Percentiles rank a stretch among this genome's conserved stretches.
These are phyloP conservation scores for Primulina eburnea DNA, from an alignment of 257 asterid genomes.

Conservation along the genomic window DNA sequence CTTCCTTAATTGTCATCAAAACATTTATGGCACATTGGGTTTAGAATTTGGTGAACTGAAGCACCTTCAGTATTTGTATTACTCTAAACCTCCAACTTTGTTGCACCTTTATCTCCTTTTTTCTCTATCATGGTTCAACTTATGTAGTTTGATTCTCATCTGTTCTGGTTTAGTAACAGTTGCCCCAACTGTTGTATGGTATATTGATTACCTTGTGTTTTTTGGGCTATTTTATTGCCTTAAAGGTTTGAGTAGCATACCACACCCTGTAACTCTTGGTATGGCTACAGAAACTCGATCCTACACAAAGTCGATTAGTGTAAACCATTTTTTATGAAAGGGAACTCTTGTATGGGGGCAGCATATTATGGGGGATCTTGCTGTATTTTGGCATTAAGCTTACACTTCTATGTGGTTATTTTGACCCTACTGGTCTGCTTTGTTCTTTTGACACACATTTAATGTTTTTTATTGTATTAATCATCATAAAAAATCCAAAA, in stretches of 20 bases:
- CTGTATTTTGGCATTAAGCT: conserved; percentile 14
- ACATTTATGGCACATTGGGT: conserved; percentile 73
- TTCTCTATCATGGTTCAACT: background rate
- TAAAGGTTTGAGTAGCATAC: too few species aligned
- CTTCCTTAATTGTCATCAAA: background rate
- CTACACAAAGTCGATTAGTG: background rate
- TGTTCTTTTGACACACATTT: background rate
- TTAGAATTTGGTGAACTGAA: conserved; percentile 84
- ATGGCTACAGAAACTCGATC: background rate
- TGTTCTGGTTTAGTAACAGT: background rate
- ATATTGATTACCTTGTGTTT: background rate
- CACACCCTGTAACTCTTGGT: background rate
- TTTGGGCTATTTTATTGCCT: too few species aligned
- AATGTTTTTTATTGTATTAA: background rate
- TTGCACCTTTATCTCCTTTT: too few species aligned
- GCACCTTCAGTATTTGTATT: conserved; percentile 78
- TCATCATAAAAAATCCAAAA: background rate
- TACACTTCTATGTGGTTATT: background rate
- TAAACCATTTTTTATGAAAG: background rate
- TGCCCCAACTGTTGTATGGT: background rate
- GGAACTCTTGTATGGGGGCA: background rate
- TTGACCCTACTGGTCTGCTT: background rate
- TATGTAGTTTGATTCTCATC: background rate
- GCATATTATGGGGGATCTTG: background rate
- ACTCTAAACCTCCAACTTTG: conserved; percentile 22